Base-by-base conservation (phyloP, 2,329 filamentous ascomycete genomes). In the Whalleya microplaca region DNA sequence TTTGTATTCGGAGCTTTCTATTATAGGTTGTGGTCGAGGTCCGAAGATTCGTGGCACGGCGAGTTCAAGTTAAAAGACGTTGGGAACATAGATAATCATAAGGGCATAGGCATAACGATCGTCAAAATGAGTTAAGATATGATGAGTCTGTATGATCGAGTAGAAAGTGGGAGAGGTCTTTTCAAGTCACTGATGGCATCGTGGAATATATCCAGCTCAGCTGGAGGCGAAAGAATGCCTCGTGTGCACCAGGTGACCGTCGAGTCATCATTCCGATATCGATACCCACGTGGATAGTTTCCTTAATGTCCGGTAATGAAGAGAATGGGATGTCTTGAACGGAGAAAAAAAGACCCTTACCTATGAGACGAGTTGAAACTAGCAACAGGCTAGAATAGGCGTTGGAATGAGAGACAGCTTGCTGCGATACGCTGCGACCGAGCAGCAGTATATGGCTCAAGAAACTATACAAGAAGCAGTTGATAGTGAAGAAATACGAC, bases 281-380 rank as follows among this genome's bases (percentile, higher is more conserved):
- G 23, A 53, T 45, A 49, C 27, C n/a, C 44, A 59, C 45, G 55
- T 60, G 52, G 49, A 37, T 37, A 16, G n/a, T 37, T 12, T 37
- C 32, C 8, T 6, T 32, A 47, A 51, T 46, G 59, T 48, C 53
- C 63, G 52, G 44, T 32, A n/a, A 49, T 56, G 55, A 44, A 54
- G 57, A 59, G 66, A 70, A 70, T 70, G 68, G 20, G 40, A 21
- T 69, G 68, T 70, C 68, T 70, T 59, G 45, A 53, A 63, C 50
- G 50, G 40, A 45, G 42, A 45, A 29, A 47, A 40, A 47, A 48
- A 53, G 42, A 44, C 55, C 51, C 49, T 53, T 69, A 69, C 66
- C 66, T 67, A 42, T 14, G 42, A 58, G 51, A 46, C 46, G 27
- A 54, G 52, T 41, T 49, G 43, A 46, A 51, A 40, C 46, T 49